These are phyloP conservation scores for Calonectria fujianensis DNA, from an alignment of 2,329 filamentous ascomycete species.

Conservation along the genomic window DNA sequence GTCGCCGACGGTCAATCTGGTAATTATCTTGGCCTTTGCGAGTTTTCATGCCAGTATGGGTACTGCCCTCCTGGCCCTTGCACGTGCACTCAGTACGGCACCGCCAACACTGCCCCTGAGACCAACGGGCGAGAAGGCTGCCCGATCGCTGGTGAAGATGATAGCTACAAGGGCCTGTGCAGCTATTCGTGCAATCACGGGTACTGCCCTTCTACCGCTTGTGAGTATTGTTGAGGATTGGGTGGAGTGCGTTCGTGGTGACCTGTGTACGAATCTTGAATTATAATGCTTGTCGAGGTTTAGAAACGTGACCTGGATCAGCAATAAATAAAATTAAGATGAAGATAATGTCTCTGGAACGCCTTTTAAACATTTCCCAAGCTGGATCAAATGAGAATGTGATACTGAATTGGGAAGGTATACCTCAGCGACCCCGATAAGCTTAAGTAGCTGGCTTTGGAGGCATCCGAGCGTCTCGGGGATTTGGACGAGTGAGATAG, in stretches of 20 bases:
- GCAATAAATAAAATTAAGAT: background rate
- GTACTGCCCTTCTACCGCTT: conserved; percentile 64
- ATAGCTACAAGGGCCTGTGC: conserved; percentile 66
- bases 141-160: conserved; percentile 57
- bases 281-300: background rate
- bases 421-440: no score
- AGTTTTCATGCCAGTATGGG: conserved; percentile 57
- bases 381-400: no score
- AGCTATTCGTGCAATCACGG: conserved; percentile 68
- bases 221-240: conserved; percentile 43
- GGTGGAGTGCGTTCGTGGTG: background rate
- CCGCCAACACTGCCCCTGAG: conserved; percentile 51
- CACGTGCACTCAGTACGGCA: conserved; percentile 58
- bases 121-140: conserved; percentile 57
- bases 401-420: no score
- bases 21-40: conserved; percentile 61
- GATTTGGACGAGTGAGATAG: background rate
- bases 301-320: background rate
- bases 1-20: conserved; percentile 56
- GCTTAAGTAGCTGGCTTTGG: no score
- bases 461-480: background rate
- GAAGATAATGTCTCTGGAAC: background rate
- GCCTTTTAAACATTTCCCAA: no score
- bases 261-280: background rate
- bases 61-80: conserved; percentile 60